Percentiles rank a stretch among this genome's conserved stretches.
Conservation (phyloP, 345 rosid genomes). For the Salix purpurea region DNA sequence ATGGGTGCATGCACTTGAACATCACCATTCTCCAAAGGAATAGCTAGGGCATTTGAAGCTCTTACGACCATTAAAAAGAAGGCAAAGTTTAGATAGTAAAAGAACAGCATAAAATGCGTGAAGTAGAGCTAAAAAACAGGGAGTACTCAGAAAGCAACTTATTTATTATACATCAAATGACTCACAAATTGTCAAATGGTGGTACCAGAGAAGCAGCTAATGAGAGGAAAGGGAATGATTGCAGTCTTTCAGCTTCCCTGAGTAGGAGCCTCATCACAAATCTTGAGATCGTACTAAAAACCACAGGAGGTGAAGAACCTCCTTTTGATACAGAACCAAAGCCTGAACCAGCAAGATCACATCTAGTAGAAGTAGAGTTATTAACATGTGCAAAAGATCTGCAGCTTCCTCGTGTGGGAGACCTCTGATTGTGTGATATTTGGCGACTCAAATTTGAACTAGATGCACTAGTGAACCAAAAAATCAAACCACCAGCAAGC, state of each 20-base stretch:
- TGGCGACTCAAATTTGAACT: conserved; percentile 42
- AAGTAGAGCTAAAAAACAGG: neutral
- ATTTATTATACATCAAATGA: conserved; percentile 8
- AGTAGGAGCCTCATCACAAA: conserved; percentile 40
- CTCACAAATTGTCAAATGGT: conserved; percentile 60
- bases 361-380: conserved; percentile 26
- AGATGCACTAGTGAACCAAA: conserved; percentile 46
- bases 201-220: conserved; percentile 64
- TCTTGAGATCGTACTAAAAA: conserved; percentile 43
- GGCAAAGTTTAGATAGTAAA: neutral
- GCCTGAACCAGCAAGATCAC: conserved; percentile 29
- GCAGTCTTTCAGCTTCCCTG: conserved; percentile 58
- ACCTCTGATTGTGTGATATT: conserved; percentile 31
- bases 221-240: conserved; percentile 52
- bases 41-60: conserved; percentile 42
- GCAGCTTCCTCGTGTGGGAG: conserved; percentile 29
- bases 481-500: conserved; percentile 51
- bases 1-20: conserved; percentile 27
- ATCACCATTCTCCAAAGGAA: conserved; percentile 39
- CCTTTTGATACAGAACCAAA: conserved; percentile 28
- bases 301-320: conserved; percentile 23
- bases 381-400: conserved; percentile 30
- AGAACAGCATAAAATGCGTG: neutral
- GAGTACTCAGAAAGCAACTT: neutral
- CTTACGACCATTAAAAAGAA: conserved; percentile 32